phyloP scores from a whole-genome alignment of 148 eudicot species.

The Vaccinium macrocarpon region DNA sequence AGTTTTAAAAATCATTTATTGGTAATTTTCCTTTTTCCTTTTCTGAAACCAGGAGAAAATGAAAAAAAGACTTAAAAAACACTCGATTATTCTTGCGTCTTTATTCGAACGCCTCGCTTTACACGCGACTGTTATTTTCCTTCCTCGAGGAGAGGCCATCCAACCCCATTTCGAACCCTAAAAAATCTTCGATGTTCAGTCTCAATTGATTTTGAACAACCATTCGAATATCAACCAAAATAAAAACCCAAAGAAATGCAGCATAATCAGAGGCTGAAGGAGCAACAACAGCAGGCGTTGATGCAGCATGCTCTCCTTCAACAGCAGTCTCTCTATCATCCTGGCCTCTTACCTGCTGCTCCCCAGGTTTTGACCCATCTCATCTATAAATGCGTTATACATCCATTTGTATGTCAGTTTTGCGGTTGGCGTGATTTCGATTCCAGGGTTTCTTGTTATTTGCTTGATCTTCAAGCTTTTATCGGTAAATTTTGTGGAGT shows the following conservation, averaged over 20 bases:
- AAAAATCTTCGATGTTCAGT: background rate
- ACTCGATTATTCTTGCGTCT: no score
- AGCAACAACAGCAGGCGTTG: conserved; percentile 2
- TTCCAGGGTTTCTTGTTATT: conserved; percentile 1
- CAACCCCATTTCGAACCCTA: background rate
- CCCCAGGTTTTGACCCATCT: background rate
- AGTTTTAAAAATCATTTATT: no score
- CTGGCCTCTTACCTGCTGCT: conserved; percentile 6
- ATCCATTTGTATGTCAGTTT: background rate
- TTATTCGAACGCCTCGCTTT: no score
- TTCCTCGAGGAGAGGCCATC: background rate
- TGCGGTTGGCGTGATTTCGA: background rate
- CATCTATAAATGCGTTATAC: background rate
- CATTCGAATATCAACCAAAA: background rate
- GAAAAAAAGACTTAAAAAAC: no score
- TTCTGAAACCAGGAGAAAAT: no score
- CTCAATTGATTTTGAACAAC: background rate
- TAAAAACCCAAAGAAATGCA: background rate
- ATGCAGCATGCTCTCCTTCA: conserved; percentile 6
- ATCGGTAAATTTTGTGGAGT: background rate
- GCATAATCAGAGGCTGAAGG: conserved; percentile 2
- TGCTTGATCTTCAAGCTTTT: background rate
- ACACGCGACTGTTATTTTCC: background rate
- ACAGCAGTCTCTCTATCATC: conserved; percentile 7
- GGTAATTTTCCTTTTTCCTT: no score